Base-by-base conservation (phyloP, 371 early-diverging fungal genomes). In the Mucor indicus region DNA sequence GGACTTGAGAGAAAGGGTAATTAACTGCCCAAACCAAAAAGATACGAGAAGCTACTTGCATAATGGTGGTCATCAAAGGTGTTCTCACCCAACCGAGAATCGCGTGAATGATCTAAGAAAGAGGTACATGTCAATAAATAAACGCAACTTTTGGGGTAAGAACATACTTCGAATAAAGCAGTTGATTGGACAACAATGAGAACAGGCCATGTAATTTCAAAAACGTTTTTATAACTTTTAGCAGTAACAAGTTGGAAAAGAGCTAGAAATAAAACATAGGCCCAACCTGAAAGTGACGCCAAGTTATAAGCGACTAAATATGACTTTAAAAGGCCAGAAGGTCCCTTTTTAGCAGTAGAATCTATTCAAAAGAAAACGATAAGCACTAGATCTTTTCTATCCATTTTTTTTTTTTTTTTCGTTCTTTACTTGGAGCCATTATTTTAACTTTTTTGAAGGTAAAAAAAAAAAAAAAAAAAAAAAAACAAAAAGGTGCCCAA, bases 21-120 rank as follows among this genome's bases (percentile, higher is more conserved):
- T 85, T 70, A 25, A 89, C 77, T 27, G 81, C 84, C 89, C 91
- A 91, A 23, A 90, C 89, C 8, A 96, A 71, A 39, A 90, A 71
- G 31, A 93, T 68, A 6, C 96, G 85, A 31, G 92, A 92, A 40
- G 78, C 68, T 15, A 96, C 92, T 67, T 96, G 96, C 61, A 86
- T 79, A 15, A 79, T 53, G 1, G 90, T 93, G 0, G 93, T 91
- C 24, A 73, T 47, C 2, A 90, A 71, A n/a, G 92, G 84, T 2
- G 93, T 84, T 55, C 83, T 82, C 31, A 96, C 94, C 45, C 89
- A 67, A 4, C 89, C 87, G 66, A 71, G 20, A 13, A 46, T 43
- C 5, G 30, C 48, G 24, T 47, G 48, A 25, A 47, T 27, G 19
- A 47, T 48, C 76, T 80, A 15, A 1, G 13, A 22, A 24, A 3